Conservation (phyloP, 202 grass and related monocot species). For the Elaeis oleifera region DNA sequence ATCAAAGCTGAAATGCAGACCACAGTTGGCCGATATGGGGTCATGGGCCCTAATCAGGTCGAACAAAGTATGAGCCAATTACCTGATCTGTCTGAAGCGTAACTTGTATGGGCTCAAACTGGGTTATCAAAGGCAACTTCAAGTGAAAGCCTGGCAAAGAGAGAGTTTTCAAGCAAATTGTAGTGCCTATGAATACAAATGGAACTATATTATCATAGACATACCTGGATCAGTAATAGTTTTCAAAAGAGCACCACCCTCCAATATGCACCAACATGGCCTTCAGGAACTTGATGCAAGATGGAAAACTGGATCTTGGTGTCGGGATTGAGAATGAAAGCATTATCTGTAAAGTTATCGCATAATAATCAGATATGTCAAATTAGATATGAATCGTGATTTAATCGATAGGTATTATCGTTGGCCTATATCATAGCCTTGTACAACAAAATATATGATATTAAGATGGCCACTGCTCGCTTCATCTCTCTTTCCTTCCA, state of each 20-base stretch:
- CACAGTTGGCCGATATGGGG: too few relatives aligned
- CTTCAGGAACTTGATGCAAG: conserved; percentile 98
- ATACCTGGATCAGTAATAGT: conserved; percentile 80
- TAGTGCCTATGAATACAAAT: background rate
- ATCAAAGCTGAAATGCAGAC: too few relatives aligned
- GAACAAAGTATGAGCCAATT: background rate
- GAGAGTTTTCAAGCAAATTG: conserved; percentile 6
- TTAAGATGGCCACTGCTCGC: too few relatives aligned
- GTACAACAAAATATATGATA: too few relatives aligned
- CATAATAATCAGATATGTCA: conserved; percentile 4
- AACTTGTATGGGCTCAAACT: conserved; percentile 94
- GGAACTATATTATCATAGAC: conserved; percentile 2
- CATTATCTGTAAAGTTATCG: conserved; percentile 45
- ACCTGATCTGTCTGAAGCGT: conserved; percentile 96
- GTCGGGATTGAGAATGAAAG: conserved; percentile 42
- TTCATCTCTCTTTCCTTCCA: too few relatives aligned
- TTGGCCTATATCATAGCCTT: too few relatives aligned
- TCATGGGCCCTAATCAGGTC: too few relatives aligned
- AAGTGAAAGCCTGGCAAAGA: conserved; percentile 76
- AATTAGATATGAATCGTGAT: background rate
- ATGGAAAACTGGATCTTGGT: conserved; percentile 27
- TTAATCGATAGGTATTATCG: background rate
- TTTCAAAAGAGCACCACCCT: conserved; percentile 94
- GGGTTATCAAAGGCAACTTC: conserved; percentile 83
- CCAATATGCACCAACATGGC: conserved; percentile 97